Base-by-base conservation (phyloP, 371 early-diverging fungal species). In the Globomyces sp. region DNA sequence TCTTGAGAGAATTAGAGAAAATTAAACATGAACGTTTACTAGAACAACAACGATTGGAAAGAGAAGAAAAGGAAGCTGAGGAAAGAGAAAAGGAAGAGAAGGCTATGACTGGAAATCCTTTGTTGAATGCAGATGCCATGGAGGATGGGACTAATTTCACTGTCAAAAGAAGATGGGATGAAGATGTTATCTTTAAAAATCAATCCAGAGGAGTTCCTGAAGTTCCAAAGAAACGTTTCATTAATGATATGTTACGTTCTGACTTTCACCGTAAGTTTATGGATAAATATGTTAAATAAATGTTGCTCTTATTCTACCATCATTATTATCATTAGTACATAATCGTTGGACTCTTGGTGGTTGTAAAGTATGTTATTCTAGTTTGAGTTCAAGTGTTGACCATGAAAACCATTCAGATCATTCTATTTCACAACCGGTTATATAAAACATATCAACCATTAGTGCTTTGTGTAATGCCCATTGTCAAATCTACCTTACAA, bases 231-330 rank as follows among this genome's bases (percentile, higher is more conserved):
- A 95, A 94, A 81, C 83, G 96, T 63, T 98, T 96, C 79, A 88
- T 96, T 70, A 98, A 98, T 77, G 98, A 98, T 71, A 88, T 93
- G 81, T 76, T 95, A 46, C 86, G 98, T 52, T 91, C 91, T 10
- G 98, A 96, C 77, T 97, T 96, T 75, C 98, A 97, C 71, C 82
- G 92, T 71, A 91, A 92, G 77, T 97, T 97, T 76, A 92, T 97
- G 89, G 77, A 79, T 51, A 93, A 94, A 82, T 96, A 76, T 74
- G 68, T 68, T 10, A 64, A 57, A 66, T 74, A 61, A 63, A 37
- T 24, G 24, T 36, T n/a, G 49, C 11, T 66, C 4, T 57, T 63
- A 9, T 63, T 63, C 8, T 53, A 13, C 11, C 9, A 36, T 58
- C 58, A 9, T 55, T 24, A 6, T 6, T 11, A 45, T 40, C 65